Percentiles rank a stretch among this genome's conserved stretches.
These are phyloP conservation scores for Penicillium silybi DNA, from an alignment of 495 filamentous ascomycete species.

Conservation along the genomic window DNA sequence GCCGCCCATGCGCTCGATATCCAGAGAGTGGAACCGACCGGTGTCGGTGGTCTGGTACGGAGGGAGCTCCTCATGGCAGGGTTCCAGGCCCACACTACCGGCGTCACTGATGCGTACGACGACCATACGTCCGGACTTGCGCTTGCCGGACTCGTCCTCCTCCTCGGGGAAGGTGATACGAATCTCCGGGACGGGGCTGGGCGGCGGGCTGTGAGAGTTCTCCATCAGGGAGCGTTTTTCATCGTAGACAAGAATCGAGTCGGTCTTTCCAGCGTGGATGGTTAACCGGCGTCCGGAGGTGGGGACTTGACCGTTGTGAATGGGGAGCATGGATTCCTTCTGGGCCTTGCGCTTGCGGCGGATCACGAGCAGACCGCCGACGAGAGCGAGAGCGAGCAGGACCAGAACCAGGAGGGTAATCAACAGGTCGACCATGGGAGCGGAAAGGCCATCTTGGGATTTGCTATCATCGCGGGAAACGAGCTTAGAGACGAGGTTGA, in stretches of 20 bases:
- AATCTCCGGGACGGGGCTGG: conserved; percentile 91
- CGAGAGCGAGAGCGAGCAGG: conserved; percentile 61
- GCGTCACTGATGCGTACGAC: conserved; percentile 87
- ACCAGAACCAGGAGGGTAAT: conserved; percentile 76
- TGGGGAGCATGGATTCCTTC: conserved; percentile 50
- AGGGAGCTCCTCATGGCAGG: conserved; percentile 75
- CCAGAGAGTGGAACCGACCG: conserved; percentile 82
- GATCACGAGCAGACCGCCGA: conserved; percentile 65
- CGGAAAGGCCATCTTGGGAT: conserved; percentile 40
- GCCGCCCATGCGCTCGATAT: conserved; percentile 91
- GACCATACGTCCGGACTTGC: conserved; percentile 82
- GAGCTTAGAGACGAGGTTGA: conserved; percentile 48
- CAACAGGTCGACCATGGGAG: conserved; percentile 65
- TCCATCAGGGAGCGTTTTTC: conserved; percentile 70
- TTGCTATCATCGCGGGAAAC: conserved; percentile 49
- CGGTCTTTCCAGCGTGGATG: conserved; percentile 55
- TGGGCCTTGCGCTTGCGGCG: conserved; percentile 57
- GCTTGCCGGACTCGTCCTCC: conserved; percentile 76
- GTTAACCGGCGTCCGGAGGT: conserved; percentile 64
- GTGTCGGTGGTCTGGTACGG: conserved; percentile 76
- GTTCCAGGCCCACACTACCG: conserved; percentile 80
- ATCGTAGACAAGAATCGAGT: conserved; percentile 69
- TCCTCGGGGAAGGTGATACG: conserved; percentile 98
- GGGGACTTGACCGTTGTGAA: conserved; percentile 52
- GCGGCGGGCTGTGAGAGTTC: conserved; percentile 68